Evolutionary conservation across 2,329 filamentous ascomycete species (phyloP).

Genomic region (Beauveria sp.): DNA sequence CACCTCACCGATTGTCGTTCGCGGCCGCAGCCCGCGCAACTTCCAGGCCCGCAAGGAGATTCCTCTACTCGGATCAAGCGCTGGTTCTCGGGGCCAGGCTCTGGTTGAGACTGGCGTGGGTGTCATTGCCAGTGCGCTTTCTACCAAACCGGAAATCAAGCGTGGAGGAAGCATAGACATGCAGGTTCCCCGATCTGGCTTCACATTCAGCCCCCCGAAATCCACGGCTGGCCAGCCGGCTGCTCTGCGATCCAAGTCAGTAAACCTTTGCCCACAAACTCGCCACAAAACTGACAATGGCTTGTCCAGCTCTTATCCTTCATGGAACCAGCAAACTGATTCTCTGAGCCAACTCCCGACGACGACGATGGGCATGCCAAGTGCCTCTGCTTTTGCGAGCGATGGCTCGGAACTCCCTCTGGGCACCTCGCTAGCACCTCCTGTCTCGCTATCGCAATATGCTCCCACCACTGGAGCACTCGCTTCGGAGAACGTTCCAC

Average conservation of each 20-base stretch:
- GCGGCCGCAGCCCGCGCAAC: conserved; percentile 86
- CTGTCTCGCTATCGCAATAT: conserved; percentile 37
- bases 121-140: conserved; percentile 50
- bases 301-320: conserved; percentile 45
- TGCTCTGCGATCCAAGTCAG: conserved; percentile 52
- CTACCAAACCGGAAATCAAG: conserved; percentile 48
- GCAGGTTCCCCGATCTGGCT: conserved; percentile 48
- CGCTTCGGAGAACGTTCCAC: conserved; percentile 41
- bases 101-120: conserved; percentile 56
- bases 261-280: conserved; percentile 13
- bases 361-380: conserved; percentile 44
- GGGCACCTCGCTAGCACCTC: conserved; percentile 43
- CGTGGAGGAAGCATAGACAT: conserved; percentile 41
- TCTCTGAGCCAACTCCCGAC: conserved; percentile 37
- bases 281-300: conserved; percentile 19
- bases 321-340: conserved; percentile 34
- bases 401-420: conserved; percentile 48
- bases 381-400: conserved; percentile 35
- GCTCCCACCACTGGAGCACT: conserved; percentile 16
- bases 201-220: conserved; percentile 52
- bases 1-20: conserved; percentile 87
- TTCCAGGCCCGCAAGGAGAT: conserved; percentile 93
- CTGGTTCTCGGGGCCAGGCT: conserved; percentile 70
- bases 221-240: conserved; percentile 45
- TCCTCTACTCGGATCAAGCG: conserved; percentile 70